Base-by-base conservation (phyloP, 2,329 filamentous ascomycete species). In the Ophiostoma quercus region DNA sequence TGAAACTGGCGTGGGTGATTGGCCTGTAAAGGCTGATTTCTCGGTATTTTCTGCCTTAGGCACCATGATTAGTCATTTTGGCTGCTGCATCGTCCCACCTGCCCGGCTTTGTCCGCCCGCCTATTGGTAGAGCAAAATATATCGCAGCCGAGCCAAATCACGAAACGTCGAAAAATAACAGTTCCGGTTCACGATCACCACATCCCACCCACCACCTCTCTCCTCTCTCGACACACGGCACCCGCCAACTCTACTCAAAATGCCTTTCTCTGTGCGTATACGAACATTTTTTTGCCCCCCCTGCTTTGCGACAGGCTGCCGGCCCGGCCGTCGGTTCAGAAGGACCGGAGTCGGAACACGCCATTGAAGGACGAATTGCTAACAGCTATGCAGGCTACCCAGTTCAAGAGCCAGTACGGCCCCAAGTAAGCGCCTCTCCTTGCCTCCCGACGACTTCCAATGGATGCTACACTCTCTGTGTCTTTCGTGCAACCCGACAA, bases 371-470 rank as follows among this genome's bases (percentile, higher is more conserved):
- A 12, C 34, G 19, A 39, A 32, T 19, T 41, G 57, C 67, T 71
- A 71, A 71, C 51, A 25, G 34, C 32, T 39, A n/a, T 67, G 22
- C 75, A 86, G 84, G 82, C 81, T 78, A 77, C 79, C 66, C 74
- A 78, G 72, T 89, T 88, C 83, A 84, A 84, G 81, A 89, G 86
- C 80, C 81, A 83, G 74, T 88, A 87, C 78, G 87, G 86, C 77
- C 88, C 88, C 68, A 89, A 88, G 88, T 90, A 86, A 81, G 83
- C 80, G 78, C 29, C 63, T 3, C 41, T n/a, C 41, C 32, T 11
- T 19, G 2, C 29, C 2, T 14, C 12, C 3, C 12, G 1, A 62
- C 14, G 22, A 3, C 12, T 4, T 29, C 12, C 51, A 16, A 37
- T 63, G 57, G 19, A 19, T 60, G 29, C 65, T 57, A 12, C 16